Base-by-base conservation (phyloP, 768 basidiomycete genomes). In the Tylopilus rubrobrunneus region DNA sequence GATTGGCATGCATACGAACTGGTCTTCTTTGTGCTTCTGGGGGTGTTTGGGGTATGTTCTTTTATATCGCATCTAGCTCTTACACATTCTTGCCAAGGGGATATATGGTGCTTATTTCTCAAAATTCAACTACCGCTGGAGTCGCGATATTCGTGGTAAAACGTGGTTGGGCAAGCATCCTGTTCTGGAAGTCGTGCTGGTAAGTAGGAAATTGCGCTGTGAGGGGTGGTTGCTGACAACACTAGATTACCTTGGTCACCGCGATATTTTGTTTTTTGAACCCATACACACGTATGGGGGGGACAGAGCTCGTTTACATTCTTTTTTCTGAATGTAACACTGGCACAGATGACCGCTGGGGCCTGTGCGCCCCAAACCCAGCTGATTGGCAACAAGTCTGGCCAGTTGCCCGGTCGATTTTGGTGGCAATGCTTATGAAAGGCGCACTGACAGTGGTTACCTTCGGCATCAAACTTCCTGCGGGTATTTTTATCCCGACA, bases 401-500 rank as follows among this genome's bases (percentile, higher is more conserved):
- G 77, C 76, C 83, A 0, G 79, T 94, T 36, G 77, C 87, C 37
- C 73, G 70, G 21, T 77, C 83, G 5, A 81, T 98, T 56, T 72
- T 81, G n/a, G 73, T 86, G 15, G 89, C 94, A 14, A 80, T 96
- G 76, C 40, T 93, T 40, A 81, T 93, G 62, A 96, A 95, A 67
- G 87, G 84, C 2, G 76, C 76, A 3, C 70, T 97, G 51, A 94
- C 92, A 0, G 74, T 93, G 48, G 78, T 96, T 36, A 98, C 96
- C 0, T 98, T 98, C 56, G 97, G 96, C 7, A 91, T 96, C 73
- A 90, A 87, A 63, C 63, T 92, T 17, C 89, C 89, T 45, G 93
- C 94, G 14, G 96, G 97, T 4, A 97, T 98, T 60, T 99, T 99
- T 71, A 92, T 99, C 39, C 97, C 97, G 0, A 91, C 93, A 0